Evolutionary conservation across 257 asterid species (phyloP).

Genomic region (Handroanthus guayacan): DNA sequence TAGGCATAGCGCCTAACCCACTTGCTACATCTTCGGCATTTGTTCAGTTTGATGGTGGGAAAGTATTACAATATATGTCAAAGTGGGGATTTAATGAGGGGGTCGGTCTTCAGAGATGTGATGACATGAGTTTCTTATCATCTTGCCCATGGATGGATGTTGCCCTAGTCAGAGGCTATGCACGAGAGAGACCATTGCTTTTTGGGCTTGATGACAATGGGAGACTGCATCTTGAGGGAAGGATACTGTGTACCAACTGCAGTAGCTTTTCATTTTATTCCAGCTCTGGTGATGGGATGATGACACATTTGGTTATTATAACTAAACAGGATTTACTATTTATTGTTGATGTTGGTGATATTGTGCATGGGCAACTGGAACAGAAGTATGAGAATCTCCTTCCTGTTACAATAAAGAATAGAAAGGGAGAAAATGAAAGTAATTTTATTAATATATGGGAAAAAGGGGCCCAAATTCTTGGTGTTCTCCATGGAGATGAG

Average conservation of each 20-base stretch:
- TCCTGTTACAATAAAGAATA: constrained; percentile 60
- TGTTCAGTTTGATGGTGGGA: constrained; percentile 87
- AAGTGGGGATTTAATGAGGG: constrained; percentile 54
- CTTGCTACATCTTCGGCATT: constrained; percentile 58
- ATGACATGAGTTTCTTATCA: constrained; percentile 67
- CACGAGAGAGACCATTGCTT: constrained; percentile 59
- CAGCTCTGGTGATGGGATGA: constrained; percentile 63
- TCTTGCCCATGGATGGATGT: constrained; percentile 83
- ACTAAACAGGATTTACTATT: constrained; percentile 88
- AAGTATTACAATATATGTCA: constrained; percentile 66
- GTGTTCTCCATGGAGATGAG: constrained; percentile 94
- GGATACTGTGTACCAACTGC: constrained; percentile 81
- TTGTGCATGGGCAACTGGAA: constrained; percentile 65
- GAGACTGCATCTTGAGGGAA: constrained; percentile 66
- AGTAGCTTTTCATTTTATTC: constrained; percentile 87
- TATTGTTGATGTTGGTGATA: constrained; percentile 77
- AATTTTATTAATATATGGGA: constrained; percentile 78
- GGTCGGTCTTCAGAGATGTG: constrained; percentile 59
- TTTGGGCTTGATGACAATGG: constrained; percentile 90
- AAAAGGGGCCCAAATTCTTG: constrained; percentile 78
- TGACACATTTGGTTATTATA: constrained; percentile 77
- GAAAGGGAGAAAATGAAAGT: constrained; percentile 61
- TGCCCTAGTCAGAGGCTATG: constrained; percentile 53
- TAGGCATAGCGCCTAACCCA: constrained; percentile 63
- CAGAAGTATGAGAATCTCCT: constrained; percentile 73